A percentile compares a stretch with the other conserved stretches of the same genome.
Conservation (phyloP, 2,329 filamentous ascomycete genomes). For the Rasamsonia emersonii region DNA sequence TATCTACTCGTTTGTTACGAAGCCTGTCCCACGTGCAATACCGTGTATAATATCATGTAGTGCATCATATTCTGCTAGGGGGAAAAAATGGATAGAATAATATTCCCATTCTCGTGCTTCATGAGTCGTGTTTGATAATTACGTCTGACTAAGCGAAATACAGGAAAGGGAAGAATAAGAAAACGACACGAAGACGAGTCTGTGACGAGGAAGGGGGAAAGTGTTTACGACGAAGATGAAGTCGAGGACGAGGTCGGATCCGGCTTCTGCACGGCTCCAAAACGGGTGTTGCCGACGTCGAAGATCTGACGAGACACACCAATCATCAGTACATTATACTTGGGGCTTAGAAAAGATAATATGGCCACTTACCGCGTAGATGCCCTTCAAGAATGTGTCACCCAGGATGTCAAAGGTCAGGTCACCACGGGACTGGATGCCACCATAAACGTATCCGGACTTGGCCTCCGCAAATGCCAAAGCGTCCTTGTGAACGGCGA, state of each 20-base stretch:
- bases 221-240: too few species aligned
- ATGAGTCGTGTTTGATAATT: too few species aligned
- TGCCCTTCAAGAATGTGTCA: constrained; percentile 54
- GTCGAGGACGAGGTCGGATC: constrained; percentile 4
- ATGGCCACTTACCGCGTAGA: constrained; percentile 49
- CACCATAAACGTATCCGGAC: constrained; percentile 52
- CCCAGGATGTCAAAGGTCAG: constrained; percentile 56
- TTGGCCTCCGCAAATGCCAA: constrained; percentile 50
- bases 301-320: constrained; percentile 43
- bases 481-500: constrained; percentile 55
- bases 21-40: too few species aligned
- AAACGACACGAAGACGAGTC: too few species aligned
- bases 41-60: too few species aligned
- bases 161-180: too few species aligned
- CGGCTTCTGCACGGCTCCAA: constrained; percentile 48
- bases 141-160: too few species aligned
- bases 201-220: too few species aligned
- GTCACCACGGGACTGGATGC: constrained; percentile 55
- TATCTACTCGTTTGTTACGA: too few species aligned
- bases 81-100: too few species aligned
- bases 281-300: constrained; percentile 52
- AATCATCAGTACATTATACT: constrained; percentile 4
- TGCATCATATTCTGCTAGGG: too few species aligned
- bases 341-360: not conserved
- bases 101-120: too few species aligned